Evolutionary conservation across 1,139 yeast species (phyloP).

Genomic region (Sugiyamaella xylanicola): DNA sequence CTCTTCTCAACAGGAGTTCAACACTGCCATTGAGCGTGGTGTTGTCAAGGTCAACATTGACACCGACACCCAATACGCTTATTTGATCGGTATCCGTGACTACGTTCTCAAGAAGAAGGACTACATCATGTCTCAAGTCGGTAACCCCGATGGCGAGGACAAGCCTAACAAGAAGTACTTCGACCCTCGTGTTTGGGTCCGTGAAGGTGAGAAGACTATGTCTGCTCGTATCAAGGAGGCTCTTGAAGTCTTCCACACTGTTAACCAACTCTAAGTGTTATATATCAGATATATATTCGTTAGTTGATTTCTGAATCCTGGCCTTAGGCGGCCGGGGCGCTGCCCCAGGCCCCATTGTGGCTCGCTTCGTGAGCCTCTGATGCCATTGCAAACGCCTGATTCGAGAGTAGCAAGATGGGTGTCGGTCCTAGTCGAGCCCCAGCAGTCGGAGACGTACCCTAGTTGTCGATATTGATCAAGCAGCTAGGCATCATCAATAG

Average conservation of each 20-base stretch:
- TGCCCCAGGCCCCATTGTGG: too few species aligned
- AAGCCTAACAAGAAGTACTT: constrained; percentile 96
- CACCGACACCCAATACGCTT: constrained; percentile 98
- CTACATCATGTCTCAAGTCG: constrained; percentile 83
- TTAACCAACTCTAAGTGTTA: constrained; percentile 30
- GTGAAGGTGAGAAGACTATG: constrained; percentile 99
- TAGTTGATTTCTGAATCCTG: background rate
- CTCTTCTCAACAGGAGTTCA: constrained; percentile 88
- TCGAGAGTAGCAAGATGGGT: too few species aligned
- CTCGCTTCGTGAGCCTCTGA: too few species aligned
- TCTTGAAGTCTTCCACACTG: constrained; percentile 72
- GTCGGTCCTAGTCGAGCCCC: too few species aligned
- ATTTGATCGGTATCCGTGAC: constrained; percentile 96
- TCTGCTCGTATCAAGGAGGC: constrained; percentile 79
- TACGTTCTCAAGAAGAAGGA: constrained; percentile 95
- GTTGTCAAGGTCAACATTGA: constrained; percentile 99
- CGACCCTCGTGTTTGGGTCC: constrained; percentile 99
- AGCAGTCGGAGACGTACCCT: too few species aligned
- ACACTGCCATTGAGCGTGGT: constrained; percentile 88
- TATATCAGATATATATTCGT: background rate
- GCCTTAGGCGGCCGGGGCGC: too few species aligned
- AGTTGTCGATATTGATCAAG: too few species aligned
- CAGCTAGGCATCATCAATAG: too few species aligned
- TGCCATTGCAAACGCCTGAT: too few species aligned
- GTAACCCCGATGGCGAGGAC: constrained; percentile 99